A percentile compares a stretch with the other conserved stretches of the same genome.
Evolutionary conservation across 75 land plant genomes (phyloP).

Genomic region (Azolla pinnata): DNA sequence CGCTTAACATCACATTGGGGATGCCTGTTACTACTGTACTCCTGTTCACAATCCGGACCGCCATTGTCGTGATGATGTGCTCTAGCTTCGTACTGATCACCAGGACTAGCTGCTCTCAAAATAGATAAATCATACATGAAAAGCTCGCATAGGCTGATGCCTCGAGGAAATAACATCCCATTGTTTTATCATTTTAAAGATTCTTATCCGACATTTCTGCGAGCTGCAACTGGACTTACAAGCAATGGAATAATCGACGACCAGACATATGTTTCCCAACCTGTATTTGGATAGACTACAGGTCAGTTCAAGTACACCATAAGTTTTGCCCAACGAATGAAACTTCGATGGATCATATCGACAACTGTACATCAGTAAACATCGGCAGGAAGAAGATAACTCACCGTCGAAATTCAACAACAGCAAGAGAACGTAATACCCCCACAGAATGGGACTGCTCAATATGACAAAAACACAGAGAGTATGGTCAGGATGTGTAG

Average conservation of each 20-base stretch:
- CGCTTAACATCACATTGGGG: slow-evolving; percentile 34
- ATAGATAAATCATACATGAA: background rate
- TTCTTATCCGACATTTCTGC: no score
- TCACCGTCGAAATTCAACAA: slow-evolving; percentile 48
- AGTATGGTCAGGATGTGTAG: no score
- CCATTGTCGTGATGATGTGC: slow-evolving; percentile 44
- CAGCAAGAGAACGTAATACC: slow-evolving; percentile 33
- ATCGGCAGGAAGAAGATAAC: background rate
- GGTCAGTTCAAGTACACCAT: no score
- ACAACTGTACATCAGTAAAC: background rate
- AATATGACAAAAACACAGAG: no score
- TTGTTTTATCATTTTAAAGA: background rate
- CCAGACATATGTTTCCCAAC: slow-evolving; percentile 30
- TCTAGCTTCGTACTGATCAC: slow-evolving; percentile 47
- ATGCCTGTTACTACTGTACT: slow-evolving; percentile 22
- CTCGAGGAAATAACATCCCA: background rate
- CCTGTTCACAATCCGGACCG: slow-evolving; percentile 17
- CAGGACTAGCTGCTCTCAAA: slow-evolving; percentile 34
- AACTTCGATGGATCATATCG: background rate
- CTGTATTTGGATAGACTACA: no score
- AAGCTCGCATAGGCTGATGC: background rate
- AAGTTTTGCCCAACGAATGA: no score
- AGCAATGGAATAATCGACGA: slow-evolving; percentile 48
- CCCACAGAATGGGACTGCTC: slow-evolving; percentile 46
- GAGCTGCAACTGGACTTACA: no score